Evolutionary conservation across 2,329 filamentous ascomycete genomes (phyloP).

Genomic region (Xylariaceae sp.): DNA sequence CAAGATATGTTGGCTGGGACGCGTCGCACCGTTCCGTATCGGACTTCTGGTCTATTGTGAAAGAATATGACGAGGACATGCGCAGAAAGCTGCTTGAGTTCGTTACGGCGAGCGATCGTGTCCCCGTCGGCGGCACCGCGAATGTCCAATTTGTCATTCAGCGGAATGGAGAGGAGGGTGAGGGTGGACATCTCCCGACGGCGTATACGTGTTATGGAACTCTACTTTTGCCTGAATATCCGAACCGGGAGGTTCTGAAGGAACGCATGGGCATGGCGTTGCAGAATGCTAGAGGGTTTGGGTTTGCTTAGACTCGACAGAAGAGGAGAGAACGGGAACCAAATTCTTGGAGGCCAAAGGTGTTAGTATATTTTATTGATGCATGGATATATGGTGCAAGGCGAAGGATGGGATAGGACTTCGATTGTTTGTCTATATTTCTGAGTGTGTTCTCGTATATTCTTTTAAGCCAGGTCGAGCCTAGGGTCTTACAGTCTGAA

Average conservation of each 20-base stretch:
- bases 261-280: slow-evolving; percentile 80
- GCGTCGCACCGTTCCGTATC: slow-evolving; percentile 63
- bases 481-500: too few species aligned
- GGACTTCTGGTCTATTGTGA: slow-evolving; percentile 82
- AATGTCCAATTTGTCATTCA: slow-evolving; percentile 82
- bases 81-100: slow-evolving; percentile 81
- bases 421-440: too few species aligned
- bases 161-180: slow-evolving; percentile 61
- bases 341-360: too few species aligned
- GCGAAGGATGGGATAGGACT: too few species aligned
- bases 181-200: slow-evolving; percentile 64
- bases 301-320: slow-evolving; percentile 56
- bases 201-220: slow-evolving; percentile 93
- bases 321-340: neutral
- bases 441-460: too few species aligned
- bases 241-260: slow-evolving; percentile 62
- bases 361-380: too few species aligned
- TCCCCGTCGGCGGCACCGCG: slow-evolving; percentile 80
- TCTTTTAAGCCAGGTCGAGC: too few species aligned
- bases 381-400: too few species aligned
- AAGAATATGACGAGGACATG: slow-evolving; percentile 62
- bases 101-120: slow-evolving; percentile 85
- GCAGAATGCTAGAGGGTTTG: slow-evolving; percentile 85
- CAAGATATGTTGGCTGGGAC: slow-evolving; percentile 80
- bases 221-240: slow-evolving; percentile 80